Evolutionary conservation across 139 green algal species (phyloP).

Genomic region (Chlamydomonas sp.): DNA sequence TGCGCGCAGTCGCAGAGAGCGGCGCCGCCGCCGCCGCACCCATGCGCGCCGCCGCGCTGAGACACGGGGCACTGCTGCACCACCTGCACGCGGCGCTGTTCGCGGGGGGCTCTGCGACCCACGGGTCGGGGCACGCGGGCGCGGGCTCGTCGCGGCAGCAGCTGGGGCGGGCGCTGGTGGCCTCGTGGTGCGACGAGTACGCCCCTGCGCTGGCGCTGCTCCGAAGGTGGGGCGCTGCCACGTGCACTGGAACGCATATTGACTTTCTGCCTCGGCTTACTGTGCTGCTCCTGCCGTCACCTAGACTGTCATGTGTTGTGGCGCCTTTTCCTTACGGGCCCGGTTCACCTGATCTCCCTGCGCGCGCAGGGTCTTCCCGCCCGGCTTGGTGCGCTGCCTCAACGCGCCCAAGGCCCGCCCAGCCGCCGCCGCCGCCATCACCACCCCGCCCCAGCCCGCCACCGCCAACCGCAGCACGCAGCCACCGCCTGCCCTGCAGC

Average conservation of each 20-base stretch:
- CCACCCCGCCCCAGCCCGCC: neutral
- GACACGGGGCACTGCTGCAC: constrained; percentile 83
- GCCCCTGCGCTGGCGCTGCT: constrained; percentile 78
- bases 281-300: too few species aligned
- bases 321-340: too few species aligned
- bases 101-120: constrained; percentile 17
- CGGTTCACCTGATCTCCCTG: too few species aligned
- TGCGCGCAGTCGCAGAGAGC: constrained; percentile 80
- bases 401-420: constrained; percentile 37
- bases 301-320: neutral
- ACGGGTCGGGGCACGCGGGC: neutral
- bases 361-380: constrained; percentile 63
- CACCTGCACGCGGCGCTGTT: constrained; percentile 78
- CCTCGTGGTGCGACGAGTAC: constrained; percentile 85
- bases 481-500: neutral
- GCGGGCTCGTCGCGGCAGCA: neutral
- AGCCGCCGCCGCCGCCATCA: neutral
- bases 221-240: constrained; percentile 20
- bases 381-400: constrained; percentile 80
- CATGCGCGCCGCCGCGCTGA: constrained; percentile 85
- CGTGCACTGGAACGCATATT: too few species aligned
- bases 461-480: neutral
- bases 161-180: constrained; percentile 76
- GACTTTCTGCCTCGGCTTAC: too few species aligned
- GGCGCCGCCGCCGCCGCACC: constrained; percentile 79